Percentiles rank a stretch among this genome's conserved stretches.
Evolutionary conservation across 1,284 basidiomycete genomes (phyloP).

Genomic region (Athelia psychrophila): DNA sequence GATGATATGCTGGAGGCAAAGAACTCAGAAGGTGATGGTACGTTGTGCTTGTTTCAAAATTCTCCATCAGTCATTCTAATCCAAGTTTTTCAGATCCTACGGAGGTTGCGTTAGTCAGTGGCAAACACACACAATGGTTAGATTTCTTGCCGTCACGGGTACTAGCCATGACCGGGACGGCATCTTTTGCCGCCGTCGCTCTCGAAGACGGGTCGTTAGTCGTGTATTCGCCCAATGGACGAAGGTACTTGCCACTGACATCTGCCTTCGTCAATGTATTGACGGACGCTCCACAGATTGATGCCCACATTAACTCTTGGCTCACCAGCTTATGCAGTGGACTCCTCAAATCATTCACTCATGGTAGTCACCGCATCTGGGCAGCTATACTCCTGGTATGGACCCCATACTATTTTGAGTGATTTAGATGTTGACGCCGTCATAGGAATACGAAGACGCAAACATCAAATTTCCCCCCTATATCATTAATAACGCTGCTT

Average conservation of each 20-base stretch:
- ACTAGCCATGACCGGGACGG: conserved; percentile 63
- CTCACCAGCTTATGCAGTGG: conserved; percentile 65
- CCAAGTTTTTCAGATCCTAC: conserved; percentile 42
- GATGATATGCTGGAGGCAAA: conserved; percentile 75
- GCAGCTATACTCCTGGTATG: conserved; percentile 70
- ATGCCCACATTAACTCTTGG: conserved; percentile 78
- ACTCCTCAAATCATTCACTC: conserved; percentile 60
- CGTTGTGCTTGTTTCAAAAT: conserved; percentile 16
- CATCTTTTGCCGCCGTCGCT: conserved; percentile 71
- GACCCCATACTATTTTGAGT: conserved; percentile 2
- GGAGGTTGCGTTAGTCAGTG: conserved; percentile 65
- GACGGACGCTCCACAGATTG: conserved; percentile 39
- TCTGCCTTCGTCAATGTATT: conserved; percentile 8
- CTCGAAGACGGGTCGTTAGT: conserved; percentile 75
- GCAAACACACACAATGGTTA: conserved; percentile 78
- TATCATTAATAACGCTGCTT: conserved; percentile 61
- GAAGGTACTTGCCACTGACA: conserved; percentile 50
- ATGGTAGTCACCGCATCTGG: conserved; percentile 73
- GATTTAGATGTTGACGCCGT: conserved; percentile 4
- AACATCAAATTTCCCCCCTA: conserved; percentile 59
- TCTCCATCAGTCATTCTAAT: conserved; percentile 2
- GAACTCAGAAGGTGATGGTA: conserved; percentile 71
- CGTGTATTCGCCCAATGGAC: conserved; percentile 78
- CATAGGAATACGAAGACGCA: conserved; percentile 72
- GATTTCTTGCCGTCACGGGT: conserved; percentile 81